Evolutionary conservation across 306 rosid species (phyloP).

Genomic region (Hylodesmum podocarpum): DNA sequence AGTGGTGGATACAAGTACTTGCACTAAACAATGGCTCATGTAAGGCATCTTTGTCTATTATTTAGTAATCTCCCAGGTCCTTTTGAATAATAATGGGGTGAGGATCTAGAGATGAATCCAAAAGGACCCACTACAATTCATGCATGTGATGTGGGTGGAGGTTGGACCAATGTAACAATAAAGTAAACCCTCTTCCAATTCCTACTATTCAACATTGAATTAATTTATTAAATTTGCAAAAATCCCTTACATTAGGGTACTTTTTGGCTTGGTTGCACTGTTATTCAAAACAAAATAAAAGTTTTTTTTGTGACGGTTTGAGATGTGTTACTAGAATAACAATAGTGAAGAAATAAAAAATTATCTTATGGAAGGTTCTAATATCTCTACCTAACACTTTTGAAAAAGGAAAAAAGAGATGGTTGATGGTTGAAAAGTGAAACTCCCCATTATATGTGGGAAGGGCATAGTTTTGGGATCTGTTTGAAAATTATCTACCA

Average conservation of each 20-base stretch:
- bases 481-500: slow-evolving; percentile 35
- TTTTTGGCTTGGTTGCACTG: not conserved
- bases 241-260: not conserved
- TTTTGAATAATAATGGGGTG: slow-evolving; percentile 31
- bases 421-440: slow-evolving; percentile 50
- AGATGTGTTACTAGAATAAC: slow-evolving; percentile 5
- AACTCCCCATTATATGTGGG: slow-evolving; percentile 38
- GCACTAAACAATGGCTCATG: slow-evolving; percentile 35
- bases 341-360: not conserved
- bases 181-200: too few relatives aligned
- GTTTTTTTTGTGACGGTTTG: not conserved
- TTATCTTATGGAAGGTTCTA: slow-evolving; percentile 50
- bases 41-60: slow-evolving; percentile 32
- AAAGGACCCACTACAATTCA: slow-evolving; percentile 30
- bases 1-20: slow-evolving; percentile 30
- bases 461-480: slow-evolving; percentile 39
- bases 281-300: not conserved
- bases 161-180: slow-evolving; percentile 26
- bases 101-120: slow-evolving; percentile 37
- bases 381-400: slow-evolving; percentile 53
- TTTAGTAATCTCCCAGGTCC: slow-evolving; percentile 30
- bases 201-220: too few relatives aligned
- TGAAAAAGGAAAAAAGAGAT: slow-evolving; percentile 34
- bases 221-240: not conserved
- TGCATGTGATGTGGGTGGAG: slow-evolving; percentile 50